Evolutionary conservation across 495 filamentous ascomycete species (phyloP), one percentile per base, ranked within the genome.

Genomic region (Aspergillus carlsbadensis): DNA sequence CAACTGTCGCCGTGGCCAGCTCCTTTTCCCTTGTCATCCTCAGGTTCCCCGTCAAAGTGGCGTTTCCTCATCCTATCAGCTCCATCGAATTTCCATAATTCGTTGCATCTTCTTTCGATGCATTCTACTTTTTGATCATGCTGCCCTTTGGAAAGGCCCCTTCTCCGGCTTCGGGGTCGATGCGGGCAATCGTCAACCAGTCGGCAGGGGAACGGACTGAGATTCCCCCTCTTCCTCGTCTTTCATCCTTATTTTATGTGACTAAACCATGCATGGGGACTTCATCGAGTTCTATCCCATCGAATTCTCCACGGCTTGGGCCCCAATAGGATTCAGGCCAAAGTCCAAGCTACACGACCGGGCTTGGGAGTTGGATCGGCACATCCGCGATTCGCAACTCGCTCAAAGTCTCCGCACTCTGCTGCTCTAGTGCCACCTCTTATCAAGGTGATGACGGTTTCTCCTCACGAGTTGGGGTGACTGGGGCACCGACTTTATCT

Each of bases 381-480:
- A 52, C 56, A 59, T 65, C 59, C 56, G 45, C 59, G 54, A 54
- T 56, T 52, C 43, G 54, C 57, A 60, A 57, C 54, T 58, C 37
- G 57, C 57, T 60, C 59, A 62, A 58, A 34, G 57, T 66, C 60
- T 63, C 63, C 63, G 63, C 63, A 66, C 51, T 54, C 52, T 43
- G 54, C 57, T 54, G 48, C 59, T 56, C 48, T 62, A 62, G 63
- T 60, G 59, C 54, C 31, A 21, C 43, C 47, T 58, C 60, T 66
- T 66, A 66, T 66, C 63, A 61, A 40, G 15, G 42, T 58, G 52
- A 61, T 63, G 60, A 37, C 50, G 42, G 51, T 60, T 63, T 61
- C 63, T 63, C 63, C 63, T 66, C 63, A 63, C 56, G 51, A 10
- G 56, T 58, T 24, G 54, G 59, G 26, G 52, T 31, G 10, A 36